Base-by-base conservation (phyloP, 2,329 filamentous ascomycete species). In the Thielaviopsis musarum region DNA sequence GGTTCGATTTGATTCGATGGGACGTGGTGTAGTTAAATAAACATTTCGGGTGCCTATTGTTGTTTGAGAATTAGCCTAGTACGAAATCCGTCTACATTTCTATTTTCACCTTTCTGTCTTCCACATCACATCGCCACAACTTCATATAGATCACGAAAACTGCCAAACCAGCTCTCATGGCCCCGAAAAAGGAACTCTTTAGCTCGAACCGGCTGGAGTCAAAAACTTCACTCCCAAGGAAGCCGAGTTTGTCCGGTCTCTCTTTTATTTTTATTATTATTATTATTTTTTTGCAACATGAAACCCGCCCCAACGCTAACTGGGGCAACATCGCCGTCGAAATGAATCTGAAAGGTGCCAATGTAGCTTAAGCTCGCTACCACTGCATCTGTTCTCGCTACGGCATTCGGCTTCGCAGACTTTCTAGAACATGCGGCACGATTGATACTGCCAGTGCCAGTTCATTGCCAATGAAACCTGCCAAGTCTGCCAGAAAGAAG, bases 241-340 rank as follows among this genome's bases (percentile, higher is more conserved):
- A 41, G 22, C 49, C 13, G 38, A 54, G 10, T 49, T 51, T 24
- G 49, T 55, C 52, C 52, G 52, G 6, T 34, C 30, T 34, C 30
- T 34, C n/a, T n/a, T n/a, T n/a, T n/a, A n/a, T n/a, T n/a, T n/a
- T n/a, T n/a, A n/a, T n/a, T n/a, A n/a, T 34, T 12, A 34, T 34
- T 34, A 5, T 34, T 34, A 6, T 65, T 73, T 28, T 73, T 74
- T 61, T 69, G 72, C 64, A 70, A 73, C 65, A 72, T 74, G 70
- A 70, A 65, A 64, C 69, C 53, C 72, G 71, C 61, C 71, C 70
- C 5, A 69, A 73, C 10, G 69, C 73, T 38, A 66, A 76, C 65
- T 76, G 71, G 67, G 65, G 70, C n/a, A 64, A 66, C 1, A 69
- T 76, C 30, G 73, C 73, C 9, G 12, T 52, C 1, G 63, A 65